Evolutionary conservation across 495 filamentous ascomycete genomes (phyloP).

Genomic region (Penicillium mononematosum): DNA sequence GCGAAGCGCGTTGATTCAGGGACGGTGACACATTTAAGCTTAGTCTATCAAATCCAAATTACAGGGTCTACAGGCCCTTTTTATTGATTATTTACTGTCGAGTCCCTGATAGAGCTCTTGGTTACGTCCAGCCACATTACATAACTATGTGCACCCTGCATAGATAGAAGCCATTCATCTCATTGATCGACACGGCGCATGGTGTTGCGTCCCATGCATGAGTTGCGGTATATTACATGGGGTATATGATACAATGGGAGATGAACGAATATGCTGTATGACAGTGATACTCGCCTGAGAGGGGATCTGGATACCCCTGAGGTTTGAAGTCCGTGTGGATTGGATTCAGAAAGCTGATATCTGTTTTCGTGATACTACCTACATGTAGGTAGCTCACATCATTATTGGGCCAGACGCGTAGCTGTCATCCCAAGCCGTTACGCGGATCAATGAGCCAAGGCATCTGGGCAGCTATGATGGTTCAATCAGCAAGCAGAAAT

Average conservation of each 20-base stretch:
- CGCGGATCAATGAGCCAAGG: not conserved
- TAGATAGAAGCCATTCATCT: not conserved
- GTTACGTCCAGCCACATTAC: conserved; percentile 5
- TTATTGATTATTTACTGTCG: not conserved
- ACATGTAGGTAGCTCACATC: not conserved
- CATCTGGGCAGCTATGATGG: no score
- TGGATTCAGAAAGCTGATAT: conserved; percentile 10
- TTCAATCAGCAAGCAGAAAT: not conserved
- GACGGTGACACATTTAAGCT: conserved; percentile 9
- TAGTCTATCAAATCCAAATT: not conserved
- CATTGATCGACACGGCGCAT: conserved; percentile 1
- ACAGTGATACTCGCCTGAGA: not conserved
- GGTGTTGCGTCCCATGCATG: not conserved
- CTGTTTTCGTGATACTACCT: conserved; percentile 3
- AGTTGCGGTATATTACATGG: not conserved
- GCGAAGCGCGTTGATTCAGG: conserved; percentile 5
- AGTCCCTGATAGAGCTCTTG: conserved; percentile 2
- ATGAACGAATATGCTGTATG: conserved; percentile 3
- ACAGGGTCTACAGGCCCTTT: not conserved
- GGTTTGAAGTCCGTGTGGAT: not conserved
- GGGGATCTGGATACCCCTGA: conserved; percentile 5
- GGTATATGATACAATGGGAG: conserved; percentile 1
- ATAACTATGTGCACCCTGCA: not conserved
- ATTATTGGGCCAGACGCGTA: conserved; percentile 21
- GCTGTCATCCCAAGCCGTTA: conserved; percentile 7